These are phyloP conservation scores for Colletotrichum liriopes DNA, from an alignment of 2,329 filamentous ascomycete species.

Conservation along the genomic window DNA sequence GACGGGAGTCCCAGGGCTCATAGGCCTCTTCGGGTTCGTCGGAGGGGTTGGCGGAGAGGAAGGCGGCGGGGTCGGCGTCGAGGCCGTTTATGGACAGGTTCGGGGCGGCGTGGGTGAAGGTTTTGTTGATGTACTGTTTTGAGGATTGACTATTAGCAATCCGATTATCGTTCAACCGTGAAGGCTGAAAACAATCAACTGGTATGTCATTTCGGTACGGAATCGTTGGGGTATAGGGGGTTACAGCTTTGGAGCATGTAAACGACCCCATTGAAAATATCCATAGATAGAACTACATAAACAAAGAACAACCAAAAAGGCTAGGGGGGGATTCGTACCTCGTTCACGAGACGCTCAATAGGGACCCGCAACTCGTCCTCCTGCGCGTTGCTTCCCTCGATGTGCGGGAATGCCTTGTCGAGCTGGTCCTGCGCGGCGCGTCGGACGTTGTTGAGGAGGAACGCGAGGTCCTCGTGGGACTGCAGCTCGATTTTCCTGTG, in stretches of 20 bases:
- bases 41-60: conserved; percentile 51
- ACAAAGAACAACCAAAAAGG: not conserved
- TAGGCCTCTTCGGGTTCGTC: conserved; percentile 60
- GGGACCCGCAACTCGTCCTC: conserved; percentile 72
- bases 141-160: not conserved
- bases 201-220: not conserved
- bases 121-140: conserved; percentile 72
- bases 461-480: conserved; percentile 79
- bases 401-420: conserved; percentile 77
- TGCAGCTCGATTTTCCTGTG: conserved; percentile 87
- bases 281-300: not conserved
- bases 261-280: not conserved
- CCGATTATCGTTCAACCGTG: too few species aligned
- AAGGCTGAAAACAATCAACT: not conserved
- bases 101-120: conserved; percentile 71
- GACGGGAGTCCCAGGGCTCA: conserved; percentile 74
- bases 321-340: conserved; percentile 57
- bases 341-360: conserved; percentile 73
- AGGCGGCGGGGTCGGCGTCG: conserved; percentile 59
- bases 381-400: conserved; percentile 57
- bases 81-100: conserved; percentile 77
- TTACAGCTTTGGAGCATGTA: too few species aligned
- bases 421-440: conserved; percentile 78
- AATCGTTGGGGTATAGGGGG: not conserved
- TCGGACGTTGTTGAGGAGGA: conserved; percentile 79